Base-by-base conservation (phyloP, 495 filamentous ascomycete species). In the Trichocladium uniseriatum region DNA sequence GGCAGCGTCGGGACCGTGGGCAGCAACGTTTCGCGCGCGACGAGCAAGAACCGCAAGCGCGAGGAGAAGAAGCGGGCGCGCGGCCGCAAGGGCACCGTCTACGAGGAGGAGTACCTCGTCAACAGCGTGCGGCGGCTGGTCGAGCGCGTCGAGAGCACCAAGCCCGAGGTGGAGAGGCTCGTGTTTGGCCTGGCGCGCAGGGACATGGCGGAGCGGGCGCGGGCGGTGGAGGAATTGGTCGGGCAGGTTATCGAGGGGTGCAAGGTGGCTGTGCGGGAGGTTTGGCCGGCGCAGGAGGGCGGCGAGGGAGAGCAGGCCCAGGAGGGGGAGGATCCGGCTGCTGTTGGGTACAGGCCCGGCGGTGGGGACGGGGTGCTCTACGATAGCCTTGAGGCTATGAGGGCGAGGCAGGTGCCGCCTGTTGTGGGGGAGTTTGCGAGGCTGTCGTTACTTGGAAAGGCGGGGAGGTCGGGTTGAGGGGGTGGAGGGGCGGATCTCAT, bases 31-130 rank as follows among this genome's bases (percentile, higher is more conserved):
- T 83, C 84, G 16, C 75, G 88, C 9, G 80, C 81, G 40, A 94
- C 88, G 24, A 83, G 80, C 43, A 89, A 87, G 71, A 95, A 90
- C 51, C 77, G 88, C 14, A 73, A 81, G 14, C 72, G 86, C 14
- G 92, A 97, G 64, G 92, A 98, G 73, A 82, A 94, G 58, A 98
- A 98, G 79, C 78, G 89, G 6, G 92, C 92, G 0, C 76, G 87
- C 21, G 92, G 92, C 13, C 87, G 94, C 64, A 95, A 96, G 73
- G 92, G 92, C 14, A 95, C 83, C 36, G 84, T 98, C 5, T 98
- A 97, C 62, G 92, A 98, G 59, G 92, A 97, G 63, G 92, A 96
- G 66, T 97, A 98, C 63, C 74, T 98, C 10, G 81, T 95, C 38
- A 91, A 86, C 58, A 87, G 82, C 53, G 80, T 95, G 29, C 74